Percentiles rank a stretch among this genome's conserved stretches.
These are phyloP conservation scores for Abortiporus biennis DNA, from an alignment of 1,284 basidiomycete species.

Conservation along the genomic window DNA sequence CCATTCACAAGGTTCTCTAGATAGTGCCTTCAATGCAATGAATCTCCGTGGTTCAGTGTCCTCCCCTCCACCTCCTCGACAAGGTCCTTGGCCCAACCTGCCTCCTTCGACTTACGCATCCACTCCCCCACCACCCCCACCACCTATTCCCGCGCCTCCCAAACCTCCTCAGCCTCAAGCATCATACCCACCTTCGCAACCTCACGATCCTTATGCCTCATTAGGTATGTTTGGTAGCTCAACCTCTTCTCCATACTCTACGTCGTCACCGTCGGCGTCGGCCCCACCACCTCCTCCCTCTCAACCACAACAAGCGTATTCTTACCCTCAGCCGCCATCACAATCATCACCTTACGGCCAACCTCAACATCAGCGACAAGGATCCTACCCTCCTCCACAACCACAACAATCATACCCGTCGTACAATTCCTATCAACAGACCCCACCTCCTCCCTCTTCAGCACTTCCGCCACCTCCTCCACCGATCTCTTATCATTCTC, in stretches of 20 bases:
- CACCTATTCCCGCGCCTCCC: constrained; percentile 23
- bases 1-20: constrained; percentile 3
- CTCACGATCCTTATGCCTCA: constrained; percentile 19
- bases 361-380: constrained; percentile 21
- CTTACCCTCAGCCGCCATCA: constrained; percentile 20
- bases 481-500: constrained; percentile 25
- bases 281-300: constrained; percentile 24
- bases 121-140: constrained; percentile 22
- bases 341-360: constrained; percentile 12
- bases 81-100: constrained; percentile 10
- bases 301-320: constrained; percentile 23
- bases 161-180: constrained; percentile 22
- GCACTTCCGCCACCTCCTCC: constrained; percentile 29
- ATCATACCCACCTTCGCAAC: constrained; percentile 18
- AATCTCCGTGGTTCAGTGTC: background rate
- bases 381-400: constrained; percentile 26
- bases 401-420: constrained; percentile 21
- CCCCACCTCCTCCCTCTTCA: constrained; percentile 13
- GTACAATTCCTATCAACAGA: constrained; percentile 15
- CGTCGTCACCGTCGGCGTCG: constrained; percentile 12
- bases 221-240: constrained; percentile 9
- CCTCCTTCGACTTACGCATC: constrained; percentile 10
- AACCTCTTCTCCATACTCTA: constrained; percentile 30
- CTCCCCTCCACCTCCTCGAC: constrained; percentile 27
- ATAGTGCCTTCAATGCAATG: constrained; percentile 7